A percentile compares a stretch with the other conserved stretches of the same genome.
These are phyloP conservation scores for Aspergillus puulaauensis DNA, from an alignment of 2,329 filamentous ascomycete species.

Conservation along the genomic window DNA sequence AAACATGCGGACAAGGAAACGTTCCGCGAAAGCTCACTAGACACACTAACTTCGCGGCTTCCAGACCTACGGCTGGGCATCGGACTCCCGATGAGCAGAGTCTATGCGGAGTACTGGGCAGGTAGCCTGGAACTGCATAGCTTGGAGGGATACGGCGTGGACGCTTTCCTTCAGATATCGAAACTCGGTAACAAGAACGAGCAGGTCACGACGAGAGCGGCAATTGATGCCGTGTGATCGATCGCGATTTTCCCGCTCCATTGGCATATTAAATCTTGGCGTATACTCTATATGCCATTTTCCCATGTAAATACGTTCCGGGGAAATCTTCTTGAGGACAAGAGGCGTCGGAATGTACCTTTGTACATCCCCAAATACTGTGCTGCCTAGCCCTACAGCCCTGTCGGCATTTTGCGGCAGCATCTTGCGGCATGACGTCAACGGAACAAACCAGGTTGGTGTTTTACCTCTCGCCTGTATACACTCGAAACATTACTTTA, in stretches of 20 bases:
- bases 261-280: neutral
- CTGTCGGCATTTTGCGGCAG: neutral
- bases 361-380: neutral
- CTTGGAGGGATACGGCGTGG: conserved; percentile 91
- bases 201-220: conserved; percentile 75
- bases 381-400: neutral
- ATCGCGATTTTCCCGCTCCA: neutral
- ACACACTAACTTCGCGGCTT: conserved; percentile 75
- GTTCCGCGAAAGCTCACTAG: conserved; percentile 65
- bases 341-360: neutral
- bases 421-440: conserved; percentile 21
- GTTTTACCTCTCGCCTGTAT: neutral
- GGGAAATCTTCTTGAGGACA: neutral
- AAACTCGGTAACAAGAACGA: conserved; percentile 98
- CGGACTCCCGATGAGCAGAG: conserved; percentile 86
- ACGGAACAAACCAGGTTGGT: neutral
- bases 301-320: neutral
- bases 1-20: conserved; percentile 33
- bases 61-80: conserved; percentile 88
- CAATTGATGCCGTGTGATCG: conserved; percentile 69
- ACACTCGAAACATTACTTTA: neutral
- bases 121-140: conserved; percentile 88
- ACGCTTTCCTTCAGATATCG: conserved; percentile 93
- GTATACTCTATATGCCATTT: neutral
- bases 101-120: conserved; percentile 98